Evolutionary conservation across 371 early-diverging fungal species (phyloP), one percentile per base, ranked within the genome.

Genomic region (Parasitella parasitica): DNA sequence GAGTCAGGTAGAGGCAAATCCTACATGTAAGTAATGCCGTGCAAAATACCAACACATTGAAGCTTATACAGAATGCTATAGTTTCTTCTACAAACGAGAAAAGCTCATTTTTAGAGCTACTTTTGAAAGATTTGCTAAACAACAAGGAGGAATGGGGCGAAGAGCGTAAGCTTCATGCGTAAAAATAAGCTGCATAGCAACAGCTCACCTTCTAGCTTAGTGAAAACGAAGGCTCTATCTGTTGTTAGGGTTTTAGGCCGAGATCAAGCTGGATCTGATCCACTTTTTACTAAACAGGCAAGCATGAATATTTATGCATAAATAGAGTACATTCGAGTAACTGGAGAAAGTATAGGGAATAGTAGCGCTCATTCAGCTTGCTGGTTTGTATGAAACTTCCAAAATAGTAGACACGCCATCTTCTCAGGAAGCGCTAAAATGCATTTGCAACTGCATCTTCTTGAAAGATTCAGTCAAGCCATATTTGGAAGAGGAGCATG

Each of bases 401-500:
- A 18, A 58, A 35, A 15, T 52, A 16, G 28, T 24, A 13, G 81
- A 80, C 38, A 75, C 72, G 9, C 16, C 51, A 5, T 58, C 60
- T 2, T 59, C 75, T 16, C 69, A 73, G 37, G 86, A 86, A 64
- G 82, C 86, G 1, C 60, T 86, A 1, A 88, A 84, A 39, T 86
- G 86, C 37, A 72, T 88, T 8, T 81, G 84, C 0, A 88, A 88
- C 48, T 75, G 80, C 18, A 74, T 86, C 12, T 66, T 82, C 5
- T 72, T 88, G 15, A 70, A 80, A 0, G 75, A 75, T 3, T 35
- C 64, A 2, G 75, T 80, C 1, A 81, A 82, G 39, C 62, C 64
- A 0, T 70, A 66, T 32, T 64, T 88, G 51, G 80, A 84, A 35
- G 59, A 78, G 35, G 59, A 73, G 34, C 65, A 75, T 15, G 72